Evolutionary conservation across 495 filamentous ascomycete species (phyloP), one percentile per base, ranked within the genome.

Genomic region (Massariosphaeria phaeospora): DNA sequence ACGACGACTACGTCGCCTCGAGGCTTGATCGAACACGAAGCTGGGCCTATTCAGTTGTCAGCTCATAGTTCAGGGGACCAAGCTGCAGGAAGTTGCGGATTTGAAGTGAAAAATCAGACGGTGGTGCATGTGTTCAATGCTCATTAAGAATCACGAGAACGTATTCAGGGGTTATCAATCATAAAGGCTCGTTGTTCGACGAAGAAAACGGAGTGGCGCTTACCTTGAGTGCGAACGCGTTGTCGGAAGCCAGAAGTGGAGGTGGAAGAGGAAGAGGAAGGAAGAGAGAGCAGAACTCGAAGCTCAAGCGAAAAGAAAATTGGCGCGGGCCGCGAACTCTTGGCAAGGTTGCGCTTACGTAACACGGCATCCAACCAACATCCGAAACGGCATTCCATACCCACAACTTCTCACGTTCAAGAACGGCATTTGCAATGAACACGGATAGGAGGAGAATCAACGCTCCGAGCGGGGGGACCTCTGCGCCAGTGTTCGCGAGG

Each of bases 91-190:
- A 30, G 2, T 15, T 3, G 12, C 27, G 15, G 9, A 33, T n/a
- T 27, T 8, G 21, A 47, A 20, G 25, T 26, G 15, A 31, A 29
- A 47, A 46, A 42, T 97, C 91, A 97, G 91, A 96, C 95, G 91
- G 91, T 97, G 85, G 84, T 97, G 91, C 91, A 97, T 97, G 91
- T 94, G 84, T 85, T 93, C 87, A 55, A 75, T 87, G 89, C 85
- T 91, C 91, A 91, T 82, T 80, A 62, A 53, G 75, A 71, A 79
- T 96, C 84, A 79, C 90, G 82, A 69, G 73, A 81, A 79, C 78
- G n/a, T n/a, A 74, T 48, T 63, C 63, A 66, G 49, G 64, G 56
- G 59, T 66, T 69, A 60, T 61, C 56, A 52, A 62, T 62, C 59
- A 62, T 57, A 42, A 47, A 39, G 31, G 23, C 13, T 36, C 8